Evolutionary conservation across 768 basidiomycete species (phyloP).

Genomic region (Gelatoporia subvermispora): DNA sequence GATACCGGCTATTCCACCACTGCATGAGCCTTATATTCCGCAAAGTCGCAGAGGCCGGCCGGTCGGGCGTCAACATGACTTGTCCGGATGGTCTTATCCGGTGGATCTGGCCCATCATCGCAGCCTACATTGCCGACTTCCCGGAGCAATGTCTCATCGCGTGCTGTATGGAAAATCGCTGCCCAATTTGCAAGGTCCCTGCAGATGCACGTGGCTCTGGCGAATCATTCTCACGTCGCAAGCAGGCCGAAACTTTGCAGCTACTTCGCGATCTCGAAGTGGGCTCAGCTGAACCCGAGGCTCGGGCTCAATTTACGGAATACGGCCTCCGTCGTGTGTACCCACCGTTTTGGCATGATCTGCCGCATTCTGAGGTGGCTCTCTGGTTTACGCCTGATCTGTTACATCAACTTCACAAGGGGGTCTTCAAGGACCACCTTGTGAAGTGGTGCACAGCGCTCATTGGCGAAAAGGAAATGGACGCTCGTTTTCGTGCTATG

Average conservation of each 20-base stretch:
- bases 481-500: constrained; percentile 8
- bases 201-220: neutral
- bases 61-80: constrained; percentile 27
- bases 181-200: constrained; percentile 21
- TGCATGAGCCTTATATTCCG: constrained; percentile 33
- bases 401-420: constrained; percentile 44
- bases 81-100: constrained; percentile 32
- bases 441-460: constrained; percentile 29
- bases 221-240: neutral
- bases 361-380: constrained; percentile 35
- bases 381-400: constrained; percentile 30
- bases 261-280: neutral
- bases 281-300: neutral
- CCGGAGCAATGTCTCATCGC: constrained; percentile 41
- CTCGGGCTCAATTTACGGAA: neutral
- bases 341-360: constrained; percentile 31
- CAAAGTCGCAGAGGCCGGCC: constrained; percentile 23
- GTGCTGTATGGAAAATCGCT: constrained; percentile 16
- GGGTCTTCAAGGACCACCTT: constrained; percentile 38
- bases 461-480: constrained; percentile 8
- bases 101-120: constrained; percentile 34
- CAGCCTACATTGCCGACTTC: constrained; percentile 35
- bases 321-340: constrained; percentile 9
- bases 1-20: constrained; percentile 32
- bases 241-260: neutral